Evolutionary conservation across 2,329 filamentous ascomycete species (phyloP).

Genomic region (Aspergillus clavatus): DNA sequence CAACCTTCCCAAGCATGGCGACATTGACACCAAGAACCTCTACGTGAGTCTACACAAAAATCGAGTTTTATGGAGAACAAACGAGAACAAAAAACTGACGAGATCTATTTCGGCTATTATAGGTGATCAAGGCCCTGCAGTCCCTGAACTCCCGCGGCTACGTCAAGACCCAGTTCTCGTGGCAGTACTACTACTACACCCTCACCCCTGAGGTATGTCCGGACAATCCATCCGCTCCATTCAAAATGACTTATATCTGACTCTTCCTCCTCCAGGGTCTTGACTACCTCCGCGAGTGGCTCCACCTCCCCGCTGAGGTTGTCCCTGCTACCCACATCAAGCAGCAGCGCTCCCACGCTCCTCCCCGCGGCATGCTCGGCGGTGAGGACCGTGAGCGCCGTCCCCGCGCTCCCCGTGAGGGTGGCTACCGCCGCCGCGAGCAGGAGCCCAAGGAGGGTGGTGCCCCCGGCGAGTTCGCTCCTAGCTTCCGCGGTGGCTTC

Average conservation of each 20-base stretch:
- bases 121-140: conserved; percentile 96
- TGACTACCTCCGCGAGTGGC: conserved; percentile 99
- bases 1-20: conserved; percentile 94
- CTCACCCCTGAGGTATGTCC: conserved; percentile 71
- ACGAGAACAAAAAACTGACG: conserved; percentile 7
- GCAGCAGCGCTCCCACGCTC: conserved; percentile 97
- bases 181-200: conserved; percentile 99
- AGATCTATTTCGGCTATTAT: conserved; percentile 6
- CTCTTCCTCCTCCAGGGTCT: conserved; percentile 60
- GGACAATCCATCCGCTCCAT: too few relatives aligned
- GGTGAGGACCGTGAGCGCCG: conserved; percentile 76
- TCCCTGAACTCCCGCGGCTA: conserved; percentile 96
- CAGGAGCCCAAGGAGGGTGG: conserved; percentile 85
- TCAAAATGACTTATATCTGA: conserved; percentile 1
- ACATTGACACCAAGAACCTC: conserved; percentile 99
- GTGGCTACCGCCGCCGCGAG: conserved; percentile 88
- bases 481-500: conserved; percentile 86
- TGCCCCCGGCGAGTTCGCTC: conserved; percentile 86
- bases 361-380: conserved; percentile 97
- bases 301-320: conserved; percentile 98
- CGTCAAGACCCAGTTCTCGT: conserved; percentile 99
- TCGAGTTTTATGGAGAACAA: background rate
- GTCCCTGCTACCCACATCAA: conserved; percentile 99
- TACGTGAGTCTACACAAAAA: conserved; percentile 52
- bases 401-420: conserved; percentile 73